Evolutionary conservation across 2,329 filamentous ascomycete species (phyloP).

Genomic region (Colletotrichum magnum): DNA sequence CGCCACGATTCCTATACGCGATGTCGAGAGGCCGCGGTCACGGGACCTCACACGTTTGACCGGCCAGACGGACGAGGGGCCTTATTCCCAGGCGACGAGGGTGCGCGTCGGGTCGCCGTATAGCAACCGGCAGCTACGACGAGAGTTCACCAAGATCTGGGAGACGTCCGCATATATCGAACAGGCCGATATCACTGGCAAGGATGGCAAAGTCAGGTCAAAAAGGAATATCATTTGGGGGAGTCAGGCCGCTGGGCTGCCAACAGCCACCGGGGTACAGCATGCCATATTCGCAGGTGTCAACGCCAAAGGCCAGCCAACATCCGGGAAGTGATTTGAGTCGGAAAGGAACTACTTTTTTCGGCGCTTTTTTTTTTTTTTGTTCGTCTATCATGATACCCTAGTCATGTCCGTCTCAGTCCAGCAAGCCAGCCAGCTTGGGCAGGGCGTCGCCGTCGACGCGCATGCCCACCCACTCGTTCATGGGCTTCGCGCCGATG

Average conservation of each 20-base stretch:
- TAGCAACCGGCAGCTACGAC: slow-evolving; percentile 59
- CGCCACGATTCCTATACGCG: slow-evolving; percentile 55
- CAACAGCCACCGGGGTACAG: slow-evolving; percentile 51
- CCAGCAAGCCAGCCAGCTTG: slow-evolving; percentile 68
- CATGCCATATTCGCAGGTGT: slow-evolving; percentile 65
- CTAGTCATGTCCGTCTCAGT: slow-evolving; percentile 5
- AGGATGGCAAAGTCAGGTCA: slow-evolving; percentile 45
- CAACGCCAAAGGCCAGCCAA: slow-evolving; percentile 47
- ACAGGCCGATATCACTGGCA: slow-evolving; percentile 30
- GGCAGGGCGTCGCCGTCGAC: slow-evolving; percentile 77
- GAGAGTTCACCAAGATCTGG: slow-evolving; percentile 64
- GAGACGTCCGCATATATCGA: slow-evolving; percentile 59
- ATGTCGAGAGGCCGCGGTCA: slow-evolving; percentile 54
- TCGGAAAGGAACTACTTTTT: neutral
- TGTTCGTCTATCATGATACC: neutral
- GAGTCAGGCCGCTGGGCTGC: slow-evolving; percentile 43
- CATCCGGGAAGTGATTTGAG: too few relatives aligned
- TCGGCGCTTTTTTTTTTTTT: neutral
- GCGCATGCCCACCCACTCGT: slow-evolving; percentile 82
- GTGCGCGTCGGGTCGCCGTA: slow-evolving; percentile 42
- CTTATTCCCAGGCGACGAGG: slow-evolving; percentile 50
- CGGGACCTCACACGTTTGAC: slow-evolving; percentile 53
- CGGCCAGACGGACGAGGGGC: slow-evolving; percentile 54
- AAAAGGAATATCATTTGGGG: slow-evolving; percentile 64
- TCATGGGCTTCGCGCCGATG: slow-evolving; percentile 76